These are phyloP conservation scores for Apium graveolens DNA, from an alignment of 129 eudicot genomes.

Conservation along the genomic window DNA sequence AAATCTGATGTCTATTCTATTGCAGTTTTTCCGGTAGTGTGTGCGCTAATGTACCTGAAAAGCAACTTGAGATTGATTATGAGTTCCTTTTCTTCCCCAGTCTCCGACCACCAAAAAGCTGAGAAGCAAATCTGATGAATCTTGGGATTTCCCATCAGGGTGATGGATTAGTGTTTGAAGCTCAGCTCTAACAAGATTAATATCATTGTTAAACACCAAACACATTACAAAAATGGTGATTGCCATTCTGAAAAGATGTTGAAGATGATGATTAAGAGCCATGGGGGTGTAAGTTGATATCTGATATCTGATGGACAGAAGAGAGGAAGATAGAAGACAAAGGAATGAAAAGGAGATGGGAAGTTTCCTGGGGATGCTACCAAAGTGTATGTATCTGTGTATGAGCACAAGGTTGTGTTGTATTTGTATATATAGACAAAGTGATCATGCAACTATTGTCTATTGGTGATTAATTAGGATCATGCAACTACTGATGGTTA, in stretches of 20 bases:
- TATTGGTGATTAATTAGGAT: background rate
- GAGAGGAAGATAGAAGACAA: background rate
- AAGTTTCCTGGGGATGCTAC: background rate
- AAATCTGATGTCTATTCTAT: no score
- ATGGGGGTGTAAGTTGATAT: background rate
- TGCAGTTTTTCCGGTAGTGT: no score
- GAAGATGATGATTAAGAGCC: background rate
- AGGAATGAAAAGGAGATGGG: background rate
- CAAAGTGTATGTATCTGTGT: background rate
- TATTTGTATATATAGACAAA: background rate
- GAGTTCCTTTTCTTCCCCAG: constrained; percentile 5
- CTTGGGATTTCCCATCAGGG: background rate
- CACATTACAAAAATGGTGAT: background rate
- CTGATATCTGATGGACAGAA: background rate
- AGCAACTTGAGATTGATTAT: constrained; percentile 5
- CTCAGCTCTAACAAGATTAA: background rate
- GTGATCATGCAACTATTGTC: background rate
- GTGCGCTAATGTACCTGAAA: background rate
- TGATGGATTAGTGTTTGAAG: background rate
- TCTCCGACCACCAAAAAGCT: constrained; percentile 6
- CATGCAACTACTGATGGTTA: background rate
- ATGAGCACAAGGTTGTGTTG: background rate
- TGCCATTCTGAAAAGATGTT: background rate
- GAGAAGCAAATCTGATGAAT: background rate
- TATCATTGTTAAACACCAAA: background rate